Evolutionary conservation across 768 basidiomycete genomes (phyloP).

Genomic region (Kwoniella bestiolae): DNA sequence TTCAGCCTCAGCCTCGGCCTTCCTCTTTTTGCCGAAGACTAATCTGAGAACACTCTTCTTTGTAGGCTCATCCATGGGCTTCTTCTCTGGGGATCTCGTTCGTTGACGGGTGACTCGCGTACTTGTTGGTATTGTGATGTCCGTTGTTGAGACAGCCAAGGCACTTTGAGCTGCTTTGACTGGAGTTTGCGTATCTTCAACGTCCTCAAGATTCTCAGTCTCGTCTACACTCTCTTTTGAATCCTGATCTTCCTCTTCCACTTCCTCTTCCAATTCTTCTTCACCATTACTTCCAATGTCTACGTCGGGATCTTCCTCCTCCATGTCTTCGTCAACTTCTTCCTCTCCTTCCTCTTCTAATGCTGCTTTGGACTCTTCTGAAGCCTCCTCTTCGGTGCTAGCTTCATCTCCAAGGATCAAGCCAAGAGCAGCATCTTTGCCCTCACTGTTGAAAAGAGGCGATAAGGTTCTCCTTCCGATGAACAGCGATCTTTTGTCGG

Average conservation of each 20-base stretch:
- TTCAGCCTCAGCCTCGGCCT: constrained; percentile 12
- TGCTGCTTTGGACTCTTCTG: not conserved
- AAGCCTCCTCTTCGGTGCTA: not conserved
- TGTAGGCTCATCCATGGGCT: not conserved
- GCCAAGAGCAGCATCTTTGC: constrained; percentile 10
- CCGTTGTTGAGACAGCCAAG: too few relatives aligned
- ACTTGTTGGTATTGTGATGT: not conserved
- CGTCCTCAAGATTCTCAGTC: constrained; percentile 7
- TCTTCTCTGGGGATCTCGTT: constrained; percentile 5
- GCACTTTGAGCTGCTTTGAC: too few relatives aligned
- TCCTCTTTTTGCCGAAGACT: constrained; percentile 20
- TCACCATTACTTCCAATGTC: not conserved
- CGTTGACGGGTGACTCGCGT: not conserved
- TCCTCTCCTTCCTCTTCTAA: constrained; percentile 2
- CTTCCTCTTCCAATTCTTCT: not conserved
- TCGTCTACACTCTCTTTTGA: too few relatives aligned
- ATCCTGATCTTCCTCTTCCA: not conserved
- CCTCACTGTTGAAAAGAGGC: not conserved
- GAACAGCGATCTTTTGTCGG: constrained; percentile 6
- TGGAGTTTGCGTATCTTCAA: not conserved
- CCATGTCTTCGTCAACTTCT: not conserved
- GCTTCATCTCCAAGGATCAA: constrained; percentile 14
- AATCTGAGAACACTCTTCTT: constrained; percentile 19
- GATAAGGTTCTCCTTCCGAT: constrained; percentile 5
- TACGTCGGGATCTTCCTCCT: not conserved